Evolutionary conservation across 352 stramenopile genomes (phyloP).

Genomic region (Albugo candida): DNA sequence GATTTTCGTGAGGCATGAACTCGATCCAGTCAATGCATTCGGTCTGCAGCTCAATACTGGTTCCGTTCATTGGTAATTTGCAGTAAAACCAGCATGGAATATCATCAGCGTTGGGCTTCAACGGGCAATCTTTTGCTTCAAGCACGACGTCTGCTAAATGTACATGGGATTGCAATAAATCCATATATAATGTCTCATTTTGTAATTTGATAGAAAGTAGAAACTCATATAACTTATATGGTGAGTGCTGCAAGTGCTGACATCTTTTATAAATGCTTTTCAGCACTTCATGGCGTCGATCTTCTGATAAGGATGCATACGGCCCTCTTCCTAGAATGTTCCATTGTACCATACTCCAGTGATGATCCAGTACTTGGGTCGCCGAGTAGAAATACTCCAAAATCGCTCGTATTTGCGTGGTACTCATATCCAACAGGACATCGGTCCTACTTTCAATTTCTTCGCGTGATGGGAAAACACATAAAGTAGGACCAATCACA

Average conservation of each 20-base stretch:
- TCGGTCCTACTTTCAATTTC: conserved; percentile 60
- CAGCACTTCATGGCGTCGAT: conserved; percentile 41
- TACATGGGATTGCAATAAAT: conserved; percentile 34
- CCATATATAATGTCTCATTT: conserved; percentile 65
- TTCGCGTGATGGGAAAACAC: conserved; percentile 61
- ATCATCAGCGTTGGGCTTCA: conserved; percentile 22
- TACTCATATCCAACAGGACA: conserved; percentile 53
- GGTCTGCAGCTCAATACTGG: conserved; percentile 9
- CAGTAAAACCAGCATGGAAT: conserved; percentile 74
- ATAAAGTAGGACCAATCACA: conserved; percentile 52
- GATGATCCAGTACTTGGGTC: conserved; percentile 62
- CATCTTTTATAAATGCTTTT: conserved; percentile 50
- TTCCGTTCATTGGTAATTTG: conserved; percentile 18
- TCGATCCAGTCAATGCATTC: conserved; percentile 38
- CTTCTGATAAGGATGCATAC: conserved; percentile 48
- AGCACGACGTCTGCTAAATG: conserved; percentile 24
- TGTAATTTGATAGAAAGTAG: conserved; percentile 65
- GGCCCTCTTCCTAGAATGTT: conserved; percentile 61
- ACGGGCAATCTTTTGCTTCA: conserved; percentile 12
- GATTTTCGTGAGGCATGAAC: conserved; percentile 49
- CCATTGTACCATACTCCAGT: conserved; percentile 76
- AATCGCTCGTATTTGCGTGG: conserved; percentile 38
- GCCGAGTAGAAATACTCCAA: conserved; percentile 73
- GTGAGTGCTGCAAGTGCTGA: conserved; percentile 33
- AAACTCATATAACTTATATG: conserved; percentile 71